Evolutionary conservation across 129 eudicot species (phyloP).

Genomic region (Gnaphalium uliginosum): DNA sequence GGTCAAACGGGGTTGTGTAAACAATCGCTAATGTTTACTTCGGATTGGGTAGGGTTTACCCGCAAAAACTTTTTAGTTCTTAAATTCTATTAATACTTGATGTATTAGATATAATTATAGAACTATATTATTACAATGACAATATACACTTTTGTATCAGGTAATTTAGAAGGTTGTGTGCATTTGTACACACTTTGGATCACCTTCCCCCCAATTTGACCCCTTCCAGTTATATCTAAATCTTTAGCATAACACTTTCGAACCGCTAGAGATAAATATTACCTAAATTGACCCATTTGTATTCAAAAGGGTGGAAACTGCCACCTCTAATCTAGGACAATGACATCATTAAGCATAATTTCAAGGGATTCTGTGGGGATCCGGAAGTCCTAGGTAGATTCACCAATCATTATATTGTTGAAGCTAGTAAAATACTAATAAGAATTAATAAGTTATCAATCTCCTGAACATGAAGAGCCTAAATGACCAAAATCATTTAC

Average conservation of each 20-base stretch:
- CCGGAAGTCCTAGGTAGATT: neutral
- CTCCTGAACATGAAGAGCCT: neutral
- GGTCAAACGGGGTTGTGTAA: too few species aligned
- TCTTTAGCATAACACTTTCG: neutral
- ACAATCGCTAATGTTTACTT: too few species aligned
- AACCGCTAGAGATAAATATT: neutral
- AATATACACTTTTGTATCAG: neutral
- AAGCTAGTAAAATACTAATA: neutral
- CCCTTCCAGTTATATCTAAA: neutral
- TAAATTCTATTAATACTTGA: too few species aligned
- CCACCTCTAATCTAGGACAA: neutral
- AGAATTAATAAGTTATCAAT: neutral
- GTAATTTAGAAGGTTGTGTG: neutral
- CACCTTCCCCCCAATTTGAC: neutral
- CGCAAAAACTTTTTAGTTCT: too few species aligned
- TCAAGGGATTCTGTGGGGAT: neutral
- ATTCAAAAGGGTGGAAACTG: neutral
- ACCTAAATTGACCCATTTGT: neutral
- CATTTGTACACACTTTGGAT: neutral
- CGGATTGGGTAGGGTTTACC: too few species aligned
- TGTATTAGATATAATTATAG: too few species aligned
- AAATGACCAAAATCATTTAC: constrained; percentile 39
- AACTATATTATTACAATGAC: neutral
- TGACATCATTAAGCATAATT: neutral
- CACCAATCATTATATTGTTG: constrained; percentile 1